Percentiles rank a stretch among this genome's conserved stretches.
These are phyloP conservation scores for Boletus vinaceobasis DNA, from an alignment of 768 basidiomycete genomes.

Conservation along the genomic window DNA sequence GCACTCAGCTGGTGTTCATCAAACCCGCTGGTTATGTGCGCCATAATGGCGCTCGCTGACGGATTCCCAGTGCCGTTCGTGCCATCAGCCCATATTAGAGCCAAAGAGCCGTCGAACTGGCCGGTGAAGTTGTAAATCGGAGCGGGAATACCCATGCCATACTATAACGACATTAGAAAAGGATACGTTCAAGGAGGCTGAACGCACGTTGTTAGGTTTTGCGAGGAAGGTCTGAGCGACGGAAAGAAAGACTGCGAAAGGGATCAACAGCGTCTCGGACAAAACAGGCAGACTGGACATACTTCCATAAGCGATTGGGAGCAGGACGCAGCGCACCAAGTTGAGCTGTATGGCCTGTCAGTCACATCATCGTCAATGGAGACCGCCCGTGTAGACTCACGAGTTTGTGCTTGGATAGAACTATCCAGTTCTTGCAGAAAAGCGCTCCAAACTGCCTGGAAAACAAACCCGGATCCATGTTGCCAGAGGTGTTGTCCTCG, in stretches of 20 bases:
- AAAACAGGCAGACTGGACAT: background rate
- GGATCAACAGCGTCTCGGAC: background rate
- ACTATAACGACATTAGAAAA: constrained; percentile 34
- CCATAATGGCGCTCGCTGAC: constrained; percentile 57
- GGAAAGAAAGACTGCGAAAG: constrained; percentile 49
- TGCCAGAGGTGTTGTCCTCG: background rate
- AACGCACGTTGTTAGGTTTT: constrained; percentile 56
- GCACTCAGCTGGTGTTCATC: constrained; percentile 41
- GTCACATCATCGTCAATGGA: background rate
- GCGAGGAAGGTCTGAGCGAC: constrained; percentile 58
- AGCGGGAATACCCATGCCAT: constrained; percentile 57
- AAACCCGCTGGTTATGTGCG: constrained; percentile 53
- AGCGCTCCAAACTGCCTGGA: constrained; percentile 60
- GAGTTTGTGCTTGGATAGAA: constrained; percentile 61
- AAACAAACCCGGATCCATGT: constrained; percentile 39
- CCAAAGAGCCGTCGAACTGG: constrained; percentile 50
- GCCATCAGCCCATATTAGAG: constrained; percentile 66
- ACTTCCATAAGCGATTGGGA: constrained; percentile 61
- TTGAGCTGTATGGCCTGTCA: constrained; percentile 43
- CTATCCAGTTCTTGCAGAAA: constrained; percentile 74
- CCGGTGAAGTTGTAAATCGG: constrained; percentile 46
- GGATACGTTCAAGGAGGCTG: background rate
- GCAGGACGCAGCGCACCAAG: constrained; percentile 55
- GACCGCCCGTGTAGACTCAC: constrained; percentile 36
- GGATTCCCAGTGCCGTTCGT: constrained; percentile 56